These are phyloP conservation scores for Vitis hybrid DNA, from an alignment of 177 flowering plant genomes.

Conservation along the genomic window DNA sequence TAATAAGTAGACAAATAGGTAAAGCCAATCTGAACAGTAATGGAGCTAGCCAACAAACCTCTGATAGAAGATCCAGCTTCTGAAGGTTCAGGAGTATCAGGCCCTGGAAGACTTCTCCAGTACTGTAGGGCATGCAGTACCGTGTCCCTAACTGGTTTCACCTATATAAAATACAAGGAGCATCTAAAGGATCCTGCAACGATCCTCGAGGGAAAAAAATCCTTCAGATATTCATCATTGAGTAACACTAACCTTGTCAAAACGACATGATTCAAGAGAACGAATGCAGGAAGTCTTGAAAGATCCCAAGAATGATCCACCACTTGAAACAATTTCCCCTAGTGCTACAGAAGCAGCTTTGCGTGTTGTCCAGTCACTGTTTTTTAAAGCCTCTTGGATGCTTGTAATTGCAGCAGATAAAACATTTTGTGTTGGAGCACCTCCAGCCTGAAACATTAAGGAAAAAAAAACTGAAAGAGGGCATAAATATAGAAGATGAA, in stretches of 20 bases:
- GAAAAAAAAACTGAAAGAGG: neutral
- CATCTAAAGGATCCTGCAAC: neutral
- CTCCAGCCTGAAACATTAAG: slow-evolving; percentile 62
- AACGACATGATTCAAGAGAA: slow-evolving; percentile 83
- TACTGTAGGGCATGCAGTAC: slow-evolving; percentile 62
- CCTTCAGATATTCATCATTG: neutral
- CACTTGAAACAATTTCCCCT: slow-evolving; percentile 54
- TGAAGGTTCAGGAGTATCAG: slow-evolving; percentile 63
- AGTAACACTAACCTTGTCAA: slow-evolving; percentile 76
- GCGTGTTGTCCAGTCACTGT: slow-evolving; percentile 83
- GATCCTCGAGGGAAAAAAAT: neutral
- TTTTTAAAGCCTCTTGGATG: slow-evolving; percentile 81
- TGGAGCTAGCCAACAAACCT: slow-evolving; percentile 39
- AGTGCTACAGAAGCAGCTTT: slow-evolving; percentile 86
- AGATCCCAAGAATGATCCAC: slow-evolving; percentile 43
- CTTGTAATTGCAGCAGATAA: slow-evolving; percentile 59
- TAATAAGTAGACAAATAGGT: neutral
- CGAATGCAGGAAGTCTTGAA: slow-evolving; percentile 58
- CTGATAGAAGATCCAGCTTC: slow-evolving; percentile 78
- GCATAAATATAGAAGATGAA: too few species aligned
- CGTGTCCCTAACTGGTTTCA: slow-evolving; percentile 93
- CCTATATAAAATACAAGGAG: slow-evolving; percentile 42
- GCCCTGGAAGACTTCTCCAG: slow-evolving; percentile 65
- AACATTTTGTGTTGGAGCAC: slow-evolving; percentile 56
- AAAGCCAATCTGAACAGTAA: neutral